Base-by-base conservation (phyloP, 2,329 filamentous ascomycete species). In the Aspergillus sp. region DNA sequence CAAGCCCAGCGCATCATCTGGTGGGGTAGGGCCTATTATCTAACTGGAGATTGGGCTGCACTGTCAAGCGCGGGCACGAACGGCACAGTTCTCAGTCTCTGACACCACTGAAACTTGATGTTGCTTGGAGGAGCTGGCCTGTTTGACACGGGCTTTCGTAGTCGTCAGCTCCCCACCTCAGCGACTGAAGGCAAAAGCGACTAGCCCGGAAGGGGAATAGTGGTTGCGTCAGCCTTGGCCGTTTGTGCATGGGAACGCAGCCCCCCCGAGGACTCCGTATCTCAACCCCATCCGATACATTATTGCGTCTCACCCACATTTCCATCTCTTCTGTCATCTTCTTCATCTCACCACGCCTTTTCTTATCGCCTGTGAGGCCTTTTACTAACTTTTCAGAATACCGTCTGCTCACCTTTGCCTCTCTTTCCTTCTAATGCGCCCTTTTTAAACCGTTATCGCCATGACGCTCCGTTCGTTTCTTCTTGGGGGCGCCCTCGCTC, bases 381-480 rank as follows among this genome's bases (percentile, higher is more conserved):
- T 18, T 38, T 5, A 48, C 15, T 12, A 48, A 52, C 36, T 44
- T 47, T 22, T 6, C 24, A 34, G 41, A 32, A 47, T 32, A 24
- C 43, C n/a, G 17, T 17, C n/a, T 12, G 48, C 45, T 30, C 32
- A 49, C 36, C 13, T 4, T n/a, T 36, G 39, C 48, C 47, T 32
- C 34, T 58, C 48, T 22, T 59, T 52, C 47, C 48, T 42, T 54
- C 49, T 52, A 56, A 59, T 59, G 58, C 56, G 13, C 62, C 30
- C 43, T 50, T 17, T 41, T 41, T 60, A 56, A 53, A 47, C 42
- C 18, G 24, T 54, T 32, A 26, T 52, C 57, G 68, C 58, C 57
- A 76, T 75, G 72, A 67, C 71, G 58, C 59, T 74, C 59, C 70
- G 70, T 55, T 74, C 71, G 53, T 60, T 74, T 43, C 61, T 74